Base-by-base conservation (phyloP, 345 rosid species). In the Eutrema japonicum region DNA sequence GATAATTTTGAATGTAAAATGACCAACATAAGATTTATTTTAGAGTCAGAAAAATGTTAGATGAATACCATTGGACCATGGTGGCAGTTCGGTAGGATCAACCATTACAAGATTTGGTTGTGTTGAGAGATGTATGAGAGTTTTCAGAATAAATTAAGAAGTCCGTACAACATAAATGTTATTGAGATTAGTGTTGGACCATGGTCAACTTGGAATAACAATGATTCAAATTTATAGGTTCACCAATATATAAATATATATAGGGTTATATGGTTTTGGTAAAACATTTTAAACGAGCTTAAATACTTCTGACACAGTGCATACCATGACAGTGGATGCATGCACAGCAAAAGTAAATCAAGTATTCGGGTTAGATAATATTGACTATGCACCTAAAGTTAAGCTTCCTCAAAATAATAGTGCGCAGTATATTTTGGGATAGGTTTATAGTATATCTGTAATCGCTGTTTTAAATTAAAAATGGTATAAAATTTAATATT, bases 321-420 rank as follows among this genome's bases (percentile, higher is more conserved):
- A 54, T 32, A 32, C 37, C 37, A 51, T 27, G 7, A 53, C 18
- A 53, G 40, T 53, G 59, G 59, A 32, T 32, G 37, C 16, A 52
- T 7, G 13, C 32, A 36, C 40, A 54, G 35, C 6, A 27, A 36
- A 52, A 52, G 14, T 53, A 14, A 53, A 36, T 53, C 18, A 53
- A 53, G 59, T 13, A 7, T 53, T 53, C 18, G 33, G 0, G 35
- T 32, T 6, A 4, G 6, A 32, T 1, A 32, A 32, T 32, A 22
- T 22, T 22, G 26, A 22, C 26, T 22, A 22, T 32, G 40, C 41
- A 54, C 33, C 26, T 13, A n/a, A 13, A 3, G 57, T 52, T 11
- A 29, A 54, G 59, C 38, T 32, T 54, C n/a, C 40, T 33, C 40
- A 5, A 54, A 32, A 54, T 35, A 54, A 13, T 53, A 54, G 59